Evolutionary conservation across 257 asterid species (phyloP).

Genomic region (Solanum corneliomulleri): DNA sequence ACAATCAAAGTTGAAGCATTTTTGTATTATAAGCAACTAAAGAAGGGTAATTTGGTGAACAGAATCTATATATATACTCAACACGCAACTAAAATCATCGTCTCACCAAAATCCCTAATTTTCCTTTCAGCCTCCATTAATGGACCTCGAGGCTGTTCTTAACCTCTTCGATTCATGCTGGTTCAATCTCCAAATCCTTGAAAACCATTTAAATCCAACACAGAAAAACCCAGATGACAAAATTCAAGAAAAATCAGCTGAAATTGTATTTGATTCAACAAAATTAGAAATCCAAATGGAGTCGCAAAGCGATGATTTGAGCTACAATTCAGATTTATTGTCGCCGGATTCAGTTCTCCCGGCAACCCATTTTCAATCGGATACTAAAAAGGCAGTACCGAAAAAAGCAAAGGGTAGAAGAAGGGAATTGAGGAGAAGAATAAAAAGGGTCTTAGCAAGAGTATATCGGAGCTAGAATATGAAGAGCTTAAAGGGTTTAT

Average conservation of each 20-base stretch:
- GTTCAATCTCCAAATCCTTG: conserved; percentile 24
- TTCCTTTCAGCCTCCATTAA: conserved; percentile 1
- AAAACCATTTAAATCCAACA: neutral
- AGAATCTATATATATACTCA: neutral
- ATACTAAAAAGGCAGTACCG: neutral
- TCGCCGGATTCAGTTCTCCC: conserved; percentile 27
- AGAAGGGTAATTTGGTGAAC: conserved; percentile 3
- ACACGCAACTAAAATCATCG: neutral
- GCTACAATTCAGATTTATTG: conserved; percentile 3
- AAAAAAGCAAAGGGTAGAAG: neutral
- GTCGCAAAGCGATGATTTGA: conserved; percentile 22
- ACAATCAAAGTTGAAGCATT: conserved; percentile 8
- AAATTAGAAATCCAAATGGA: neutral
- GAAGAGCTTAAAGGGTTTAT: conserved; percentile 53
- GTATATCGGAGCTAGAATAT: conserved; percentile 47
- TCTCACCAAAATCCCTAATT: neutral
- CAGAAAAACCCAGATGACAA: neutral
- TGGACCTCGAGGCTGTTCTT: conserved; percentile 35
- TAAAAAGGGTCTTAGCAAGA: conserved; percentile 15
- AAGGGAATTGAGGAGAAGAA: neutral
- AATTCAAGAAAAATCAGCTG: neutral
- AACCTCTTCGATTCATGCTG: conserved; percentile 31
- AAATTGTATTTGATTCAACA: neutral
- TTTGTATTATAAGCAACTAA: neutral
- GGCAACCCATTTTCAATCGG: conserved; percentile 1